Base-by-base conservation (phyloP, 331 rosid genomes). In the Pyracantha coccinea region DNA sequence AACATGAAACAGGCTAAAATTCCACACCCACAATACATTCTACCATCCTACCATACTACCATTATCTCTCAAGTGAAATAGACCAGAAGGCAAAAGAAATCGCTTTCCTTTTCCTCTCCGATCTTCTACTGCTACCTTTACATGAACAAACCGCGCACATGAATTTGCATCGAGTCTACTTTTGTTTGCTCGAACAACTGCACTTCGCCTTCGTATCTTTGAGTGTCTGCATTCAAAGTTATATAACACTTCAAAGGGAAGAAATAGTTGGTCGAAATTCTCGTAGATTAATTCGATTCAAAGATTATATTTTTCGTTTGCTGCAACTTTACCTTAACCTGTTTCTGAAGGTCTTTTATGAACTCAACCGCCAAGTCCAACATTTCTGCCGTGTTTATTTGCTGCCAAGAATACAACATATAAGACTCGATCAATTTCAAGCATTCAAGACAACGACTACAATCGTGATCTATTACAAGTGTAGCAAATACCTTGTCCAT, bases 331-430 rank as follows among this genome's bases (percentile, higher is more conserved):
- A 93, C 98, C 98, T 93, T 69, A 16, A 93, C 91, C 74, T 91
- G 85, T 75, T 84, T 82, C 78, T 87, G 96, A 66, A 93, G 87
- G 69, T 84, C 89, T 80, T 90, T 91, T 70, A 93, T 93, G 86
- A 84, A 81, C 67, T 86, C 96, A 61, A 86, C 90, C 6, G 90
- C 90, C 84, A 80, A 79, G 67, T 91, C 98, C 77, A 93, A 83
- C 98, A 84, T 91, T 38, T 93, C 97, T 70, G 98, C 91, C 47
- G 92, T 91, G 85, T 76, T 93, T 61, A 91, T 88, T 89, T 89
- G 97, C 98, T 93, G 94, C 73, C 50, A 79, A 58, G 44, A 77
- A 74, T 35, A 45, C 66, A 74, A 29, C 16, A 28, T 29, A 17
- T 28, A 44, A 28, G 15, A 16, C 77, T 32, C 16, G 35, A 44